Evolutionary conservation across 1,139 yeast species (phyloP), one percentile per base, ranked within the genome.

Genomic region (Yamadazyma atlantica): DNA sequence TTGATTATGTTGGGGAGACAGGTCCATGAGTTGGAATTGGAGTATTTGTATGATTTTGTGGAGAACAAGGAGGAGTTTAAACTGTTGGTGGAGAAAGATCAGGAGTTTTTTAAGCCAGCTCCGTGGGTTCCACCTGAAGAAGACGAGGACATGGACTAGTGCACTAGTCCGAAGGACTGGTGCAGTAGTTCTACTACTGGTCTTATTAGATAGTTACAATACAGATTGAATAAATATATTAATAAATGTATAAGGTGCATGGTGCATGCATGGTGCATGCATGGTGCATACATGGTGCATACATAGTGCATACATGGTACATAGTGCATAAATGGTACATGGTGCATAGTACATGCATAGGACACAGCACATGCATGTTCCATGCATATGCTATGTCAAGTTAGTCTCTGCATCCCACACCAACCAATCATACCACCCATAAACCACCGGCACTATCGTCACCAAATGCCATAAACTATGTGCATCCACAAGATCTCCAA

Each of bases 401-500:
- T 71, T 69, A 44, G 65, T 73, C 35, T 51, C 50, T 8, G 62
- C 49, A 43, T 71, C 77, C 77, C 77, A 71, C 13, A 69, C 45
- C 51, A 68, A 54, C 77, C 77, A 71, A 40, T 69, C 73, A 46
- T 69, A 69, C 74, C 74, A 70, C 4, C 76, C 75, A 46, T 52
- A 59, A 35, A 54, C 56, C 3, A 63, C 70, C 0, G 94, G 92
- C 52, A 84, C 57, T 3, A 85, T 81, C 0, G 95, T 85, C 13
- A 81, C 80, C 38, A 82, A 66, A 59, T 90, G 98, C 97, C 97
- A 90, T 41, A 90, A 64, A 1, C 97, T 82, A 60, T 92, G 98
- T 0, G 98, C 96, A 62, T 92, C 98, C 1, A 92, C 58, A 39
- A 85, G 71, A 46, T 77, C 82, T 37, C 58, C 60, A 2, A 70